These are phyloP conservation scores for Exophiala lecanii-corni DNA, from an alignment of 2,329 filamentous ascomycete genomes.

Conservation along the genomic window DNA sequence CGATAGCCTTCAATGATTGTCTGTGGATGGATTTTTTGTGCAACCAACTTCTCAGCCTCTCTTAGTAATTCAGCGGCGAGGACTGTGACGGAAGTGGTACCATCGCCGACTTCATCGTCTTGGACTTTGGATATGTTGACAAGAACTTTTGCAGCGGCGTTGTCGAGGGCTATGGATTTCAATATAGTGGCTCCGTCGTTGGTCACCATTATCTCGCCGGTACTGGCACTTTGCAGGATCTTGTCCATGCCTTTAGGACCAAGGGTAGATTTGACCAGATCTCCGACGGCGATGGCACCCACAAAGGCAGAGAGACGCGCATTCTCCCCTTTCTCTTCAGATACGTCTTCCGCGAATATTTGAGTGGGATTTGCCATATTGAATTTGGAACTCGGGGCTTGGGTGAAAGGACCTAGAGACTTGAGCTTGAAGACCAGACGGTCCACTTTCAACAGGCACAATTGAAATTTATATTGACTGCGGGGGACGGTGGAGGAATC, in stretches of 20 bases:
- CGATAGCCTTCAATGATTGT: slow-evolving; percentile 99
- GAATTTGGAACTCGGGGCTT: background rate
- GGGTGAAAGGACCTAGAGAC: background rate
- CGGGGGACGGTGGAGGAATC: background rate
- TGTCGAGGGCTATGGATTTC: slow-evolving; percentile 97
- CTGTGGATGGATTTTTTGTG: slow-evolving; percentile 98
- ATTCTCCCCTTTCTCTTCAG: slow-evolving; percentile 98
- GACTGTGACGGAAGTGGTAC: slow-evolving; percentile 95
- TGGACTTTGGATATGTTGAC: slow-evolving; percentile 99
- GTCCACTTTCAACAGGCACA: background rate
- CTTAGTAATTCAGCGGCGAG: slow-evolving; percentile 90
- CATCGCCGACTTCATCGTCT: slow-evolving; percentile 97
- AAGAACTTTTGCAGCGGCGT: slow-evolving; percentile 94
- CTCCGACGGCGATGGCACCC: slow-evolving; percentile 94
- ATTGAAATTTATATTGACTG: background rate
- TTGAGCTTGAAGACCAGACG: too few relatives aligned
- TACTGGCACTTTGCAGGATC: slow-evolving; percentile 92
- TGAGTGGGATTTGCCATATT: slow-evolving; percentile 69
- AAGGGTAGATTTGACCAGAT: slow-evolving; percentile 93
- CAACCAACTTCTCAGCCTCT: slow-evolving; percentile 93
- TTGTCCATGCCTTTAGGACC: slow-evolving; percentile 99
- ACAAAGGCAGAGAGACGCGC: slow-evolving; percentile 97
- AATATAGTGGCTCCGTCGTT: slow-evolving; percentile 98
- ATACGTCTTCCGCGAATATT: slow-evolving; percentile 96
- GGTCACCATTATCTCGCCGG: slow-evolving; percentile 95